Evolutionary conservation across 2,329 filamentous ascomycete species (phyloP).

Genomic region (Colletotrichum sublineola): DNA sequence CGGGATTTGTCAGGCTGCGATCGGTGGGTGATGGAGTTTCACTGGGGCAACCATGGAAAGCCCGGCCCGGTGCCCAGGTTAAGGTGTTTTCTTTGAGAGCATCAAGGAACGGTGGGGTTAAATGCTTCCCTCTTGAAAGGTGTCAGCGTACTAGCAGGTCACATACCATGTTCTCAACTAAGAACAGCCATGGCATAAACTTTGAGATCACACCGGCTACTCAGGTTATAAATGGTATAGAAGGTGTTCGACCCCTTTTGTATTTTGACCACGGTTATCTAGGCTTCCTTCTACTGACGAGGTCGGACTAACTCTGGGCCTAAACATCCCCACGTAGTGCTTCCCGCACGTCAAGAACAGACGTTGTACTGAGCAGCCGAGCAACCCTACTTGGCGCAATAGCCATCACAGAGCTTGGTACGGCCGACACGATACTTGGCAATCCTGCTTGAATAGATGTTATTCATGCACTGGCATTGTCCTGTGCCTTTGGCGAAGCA

Average conservation of each 20-base stretch:
- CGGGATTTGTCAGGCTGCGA: slow-evolving; percentile 35
- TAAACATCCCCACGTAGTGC: too few relatives aligned
- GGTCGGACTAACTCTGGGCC: too few relatives aligned
- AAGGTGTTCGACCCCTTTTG: neutral
- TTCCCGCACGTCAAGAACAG: too few relatives aligned
- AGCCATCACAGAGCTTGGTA: too few relatives aligned
- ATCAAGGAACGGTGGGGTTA: too few relatives aligned
- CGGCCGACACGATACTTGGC: too few relatives aligned
- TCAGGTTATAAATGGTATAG: neutral
- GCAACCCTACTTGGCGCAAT: too few relatives aligned
- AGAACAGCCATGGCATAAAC: neutral
- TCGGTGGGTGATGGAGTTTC: slow-evolving; percentile 31
- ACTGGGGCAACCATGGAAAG: slow-evolving; percentile 15
- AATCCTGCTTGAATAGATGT: neutral
- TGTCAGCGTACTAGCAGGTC: neutral
- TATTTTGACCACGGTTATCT: too few relatives aligned
- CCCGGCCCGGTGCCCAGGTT: slow-evolving; percentile 27
- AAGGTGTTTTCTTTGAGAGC: slow-evolving; percentile 10
- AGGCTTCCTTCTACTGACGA: too few relatives aligned
- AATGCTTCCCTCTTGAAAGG: neutral
- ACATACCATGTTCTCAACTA: neutral
- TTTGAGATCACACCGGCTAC: neutral
- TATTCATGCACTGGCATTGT: neutral
- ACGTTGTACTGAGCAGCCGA: too few relatives aligned
- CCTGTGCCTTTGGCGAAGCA: neutral